phyloP scores from a whole-genome alignment of 345 rosid species.

The Acer negundo region DNA sequence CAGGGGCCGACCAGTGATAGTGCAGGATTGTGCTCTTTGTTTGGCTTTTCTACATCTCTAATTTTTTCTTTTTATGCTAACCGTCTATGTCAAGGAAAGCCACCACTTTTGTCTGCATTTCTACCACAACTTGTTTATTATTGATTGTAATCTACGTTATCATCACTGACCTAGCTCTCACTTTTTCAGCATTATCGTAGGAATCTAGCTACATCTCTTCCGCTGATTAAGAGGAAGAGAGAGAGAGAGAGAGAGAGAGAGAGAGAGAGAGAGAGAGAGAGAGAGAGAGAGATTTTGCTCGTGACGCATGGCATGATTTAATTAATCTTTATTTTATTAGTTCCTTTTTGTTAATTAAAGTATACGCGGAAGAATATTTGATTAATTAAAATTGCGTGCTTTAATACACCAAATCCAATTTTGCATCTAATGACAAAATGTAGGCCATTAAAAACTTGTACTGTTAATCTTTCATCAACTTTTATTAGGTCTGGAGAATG shows the following conservation, averaged over 20 bases:
- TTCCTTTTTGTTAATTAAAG: too few species aligned
- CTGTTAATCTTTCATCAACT: neutral
- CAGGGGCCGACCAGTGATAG: slow-evolving; percentile 29
- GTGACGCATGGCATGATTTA: neutral
- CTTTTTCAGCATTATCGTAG: slow-evolving; percentile 24
- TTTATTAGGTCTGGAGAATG: neutral
- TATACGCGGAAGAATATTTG: too few species aligned
- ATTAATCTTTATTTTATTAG: too few species aligned
- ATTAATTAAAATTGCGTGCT: neutral
- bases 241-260: neutral
- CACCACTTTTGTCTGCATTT: slow-evolving; percentile 33
- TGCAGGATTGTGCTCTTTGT: slow-evolving; percentile 35
- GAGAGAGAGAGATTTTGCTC: neutral
- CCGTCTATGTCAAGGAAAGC: slow-evolving; percentile 30
- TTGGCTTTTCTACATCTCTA: slow-evolving; percentile 28
- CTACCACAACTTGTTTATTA: slow-evolving; percentile 20
- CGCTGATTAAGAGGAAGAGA: neutral
- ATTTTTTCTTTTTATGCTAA: slow-evolving; percentile 11
- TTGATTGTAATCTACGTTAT: slow-evolving; percentile 38
- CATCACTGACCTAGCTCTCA: slow-evolving; percentile 16
- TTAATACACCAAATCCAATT: neutral
- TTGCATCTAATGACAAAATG: neutral
- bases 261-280: neutral
- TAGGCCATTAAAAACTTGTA: neutral
- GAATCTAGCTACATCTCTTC: slow-evolving; percentile 6